Percentiles rank a stretch among this genome's conserved stretches.
Conservation (phyloP, 371 early-diverging fungal genomes). For the Mucor indicus region DNA sequence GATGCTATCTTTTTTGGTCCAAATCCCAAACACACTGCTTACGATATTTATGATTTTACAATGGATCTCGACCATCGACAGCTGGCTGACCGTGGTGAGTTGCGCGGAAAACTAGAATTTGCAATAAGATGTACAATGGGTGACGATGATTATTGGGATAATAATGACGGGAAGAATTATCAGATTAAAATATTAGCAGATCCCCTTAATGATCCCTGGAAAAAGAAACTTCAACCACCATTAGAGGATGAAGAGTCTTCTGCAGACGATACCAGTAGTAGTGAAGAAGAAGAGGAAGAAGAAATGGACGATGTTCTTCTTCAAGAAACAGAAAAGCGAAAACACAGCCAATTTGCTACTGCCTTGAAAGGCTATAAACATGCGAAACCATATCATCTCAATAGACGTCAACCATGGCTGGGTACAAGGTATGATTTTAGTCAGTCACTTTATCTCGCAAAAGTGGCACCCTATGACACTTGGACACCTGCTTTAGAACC, state of each 20-base stretch:
- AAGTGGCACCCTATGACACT: constrained; percentile 9
- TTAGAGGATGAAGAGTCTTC: constrained; percentile 23
- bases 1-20: constrained; percentile 50
- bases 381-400: constrained; percentile 20
- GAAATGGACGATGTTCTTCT: constrained; percentile 1
- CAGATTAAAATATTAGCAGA: constrained; percentile 18
- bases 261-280: neutral
- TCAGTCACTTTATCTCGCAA: constrained; percentile 26
- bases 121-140: constrained; percentile 40
- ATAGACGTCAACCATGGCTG: constrained; percentile 17
- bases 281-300: constrained; percentile 12
- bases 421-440: constrained; percentile 32
- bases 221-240: no score
- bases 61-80: constrained; percentile 13
- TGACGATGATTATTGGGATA: constrained; percentile 68
- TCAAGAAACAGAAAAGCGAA: constrained; percentile 10
- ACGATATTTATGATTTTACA: constrained; percentile 25
- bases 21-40: constrained; percentile 12
- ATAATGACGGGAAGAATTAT: constrained; percentile 68
- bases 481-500: constrained; percentile 5
- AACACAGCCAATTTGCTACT: constrained; percentile 18
- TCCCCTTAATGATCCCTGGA: constrained; percentile 24
- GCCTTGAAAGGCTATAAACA: constrained; percentile 24
- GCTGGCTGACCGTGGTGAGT: constrained; percentile 20
- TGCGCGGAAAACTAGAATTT: constrained; percentile 20